Evolutionary conservation across 78 protist genomes (phyloP), one percentile per base, ranked within the genome.

Genomic region (Pelomyxa schiedti): DNA sequence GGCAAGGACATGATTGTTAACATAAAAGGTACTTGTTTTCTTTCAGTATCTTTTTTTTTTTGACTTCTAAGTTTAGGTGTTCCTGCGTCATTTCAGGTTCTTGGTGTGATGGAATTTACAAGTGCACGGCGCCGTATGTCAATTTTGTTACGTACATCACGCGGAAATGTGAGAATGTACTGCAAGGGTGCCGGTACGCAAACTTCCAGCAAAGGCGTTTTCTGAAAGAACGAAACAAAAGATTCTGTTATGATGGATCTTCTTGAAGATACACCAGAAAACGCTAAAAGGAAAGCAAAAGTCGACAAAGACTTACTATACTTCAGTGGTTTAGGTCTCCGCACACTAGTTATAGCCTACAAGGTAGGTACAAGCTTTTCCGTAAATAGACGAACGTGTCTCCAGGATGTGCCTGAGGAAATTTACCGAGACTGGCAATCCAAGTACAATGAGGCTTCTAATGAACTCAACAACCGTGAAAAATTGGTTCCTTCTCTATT

Each of bases 341-440:
- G 96, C 37, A 93, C 95, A 30, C 83, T 93, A 9, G 76, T 85
- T 26, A 32, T 90, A 3, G 93, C 86, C 1, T 6, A 26, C 32
- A 63, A 79, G 6, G n/a, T n/a, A n/a, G n/a, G n/a, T n/a, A n/a
- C n/a, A n/a, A n/a, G n/a, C n/a, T n/a, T n/a, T n/a, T n/a, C n/a
- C n/a, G n/a, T n/a, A n/a, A n/a, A n/a, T n/a, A n/a, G n/a, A n/a
- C n/a, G n/a, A n/a, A n/a, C n/a, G n/a, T n/a, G n/a, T n/a, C n/a
- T n/a, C n/a, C n/a, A n/a, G n/a, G 91, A 84, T 26, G 35, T 93
- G 1, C 3, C 84, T 7, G 77, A 35, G 1, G 63, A 41, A 8
- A 69, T 67, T 35, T 89, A 42, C 69, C 22, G 8, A 40, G 1
- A 28, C 2, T 88, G 88, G 88, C 40, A 24, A 24, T 29, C 69